phyloP scores from a whole-genome alignment of 1,284 basidiomycete genomes.

The Coniferiporia sulphurascens region DNA sequence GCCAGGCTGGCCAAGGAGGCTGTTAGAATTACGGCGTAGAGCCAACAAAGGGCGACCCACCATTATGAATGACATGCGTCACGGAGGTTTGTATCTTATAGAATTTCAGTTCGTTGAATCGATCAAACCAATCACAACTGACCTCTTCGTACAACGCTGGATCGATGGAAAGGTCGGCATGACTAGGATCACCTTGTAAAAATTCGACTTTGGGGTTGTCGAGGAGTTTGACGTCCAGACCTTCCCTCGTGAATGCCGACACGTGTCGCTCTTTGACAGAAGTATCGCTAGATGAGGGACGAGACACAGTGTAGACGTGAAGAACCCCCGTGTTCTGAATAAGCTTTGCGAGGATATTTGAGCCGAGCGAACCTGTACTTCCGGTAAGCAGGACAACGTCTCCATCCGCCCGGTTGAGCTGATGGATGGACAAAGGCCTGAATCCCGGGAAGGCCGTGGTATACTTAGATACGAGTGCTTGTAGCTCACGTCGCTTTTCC shows the following conservation, averaged over 20 bases:
- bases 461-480: too few species aligned
- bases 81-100: conserved; percentile 23
- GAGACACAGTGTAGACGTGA: too few species aligned
- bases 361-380: conserved; percentile 32
- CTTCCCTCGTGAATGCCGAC: too few species aligned
- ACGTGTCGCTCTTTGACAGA: too few species aligned
- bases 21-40: not conserved
- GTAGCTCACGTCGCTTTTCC: too few species aligned
- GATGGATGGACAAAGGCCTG: conserved; percentile 1
- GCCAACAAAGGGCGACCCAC: conserved; percentile 16
- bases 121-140: conserved; percentile 14
- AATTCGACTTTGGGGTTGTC: too few species aligned
- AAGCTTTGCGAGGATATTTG: conserved; percentile 28
- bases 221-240: too few species aligned
- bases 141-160: conserved; percentile 23
- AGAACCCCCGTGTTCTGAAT: too few species aligned
- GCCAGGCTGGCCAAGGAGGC: conserved; percentile 26
- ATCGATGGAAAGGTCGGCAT: conserved; percentile 27
- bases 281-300: too few species aligned
- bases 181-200: too few species aligned
- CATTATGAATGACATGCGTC: too few species aligned
- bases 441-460: conserved; percentile 26
- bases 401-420: not conserved
- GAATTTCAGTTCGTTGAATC: not conserved
- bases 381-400: conserved; percentile 33